A percentile compares a stretch with the other conserved stretches of the same genome.
Conservation (phyloP, 2,329 filamentous ascomycete species). For the Eutypa lata region DNA sequence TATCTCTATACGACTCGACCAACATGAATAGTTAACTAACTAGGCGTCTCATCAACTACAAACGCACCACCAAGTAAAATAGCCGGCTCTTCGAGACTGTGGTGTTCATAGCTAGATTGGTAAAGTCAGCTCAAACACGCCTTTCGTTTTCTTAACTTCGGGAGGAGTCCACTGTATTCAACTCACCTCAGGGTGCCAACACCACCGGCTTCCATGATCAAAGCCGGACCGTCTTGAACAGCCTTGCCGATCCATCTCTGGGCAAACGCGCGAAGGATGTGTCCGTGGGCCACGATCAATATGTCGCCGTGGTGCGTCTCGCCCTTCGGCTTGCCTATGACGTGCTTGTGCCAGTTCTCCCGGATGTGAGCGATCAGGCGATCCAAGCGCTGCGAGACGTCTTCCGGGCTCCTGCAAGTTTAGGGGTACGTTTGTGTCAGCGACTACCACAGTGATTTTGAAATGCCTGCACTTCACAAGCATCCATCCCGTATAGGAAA, state of each 20-base stretch:
- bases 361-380: slow-evolving; percentile 73
- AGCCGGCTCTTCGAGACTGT: slow-evolving; percentile 73
- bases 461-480: too few species aligned
- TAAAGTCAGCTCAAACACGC: background rate
- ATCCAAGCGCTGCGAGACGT: slow-evolving; percentile 73
- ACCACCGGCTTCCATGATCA: slow-evolving; percentile 86
- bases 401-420: slow-evolving; percentile 57
- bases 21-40: too few species aligned
- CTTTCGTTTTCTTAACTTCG: too few species aligned
- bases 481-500: too few species aligned
- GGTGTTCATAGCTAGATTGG: slow-evolving; percentile 69
- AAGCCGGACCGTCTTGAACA: slow-evolving; percentile 70
- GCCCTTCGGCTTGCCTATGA: slow-evolving; percentile 52
- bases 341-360: slow-evolving; percentile 58
- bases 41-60: slow-evolving; percentile 32
- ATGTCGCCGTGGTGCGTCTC: slow-evolving; percentile 58
- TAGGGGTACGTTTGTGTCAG: too few species aligned
- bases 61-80: slow-evolving; percentile 76
- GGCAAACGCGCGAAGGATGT: slow-evolving; percentile 83
- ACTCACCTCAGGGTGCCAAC: slow-evolving; percentile 72
- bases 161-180: background rate
- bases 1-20: too few species aligned
- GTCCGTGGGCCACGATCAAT: slow-evolving; percentile 82
- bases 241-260: slow-evolving; percentile 78
- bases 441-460: too few species aligned